Evolutionary conservation across 176 grass and related monocot species (phyloP).

Genomic region (Eleusine coracana): DNA sequence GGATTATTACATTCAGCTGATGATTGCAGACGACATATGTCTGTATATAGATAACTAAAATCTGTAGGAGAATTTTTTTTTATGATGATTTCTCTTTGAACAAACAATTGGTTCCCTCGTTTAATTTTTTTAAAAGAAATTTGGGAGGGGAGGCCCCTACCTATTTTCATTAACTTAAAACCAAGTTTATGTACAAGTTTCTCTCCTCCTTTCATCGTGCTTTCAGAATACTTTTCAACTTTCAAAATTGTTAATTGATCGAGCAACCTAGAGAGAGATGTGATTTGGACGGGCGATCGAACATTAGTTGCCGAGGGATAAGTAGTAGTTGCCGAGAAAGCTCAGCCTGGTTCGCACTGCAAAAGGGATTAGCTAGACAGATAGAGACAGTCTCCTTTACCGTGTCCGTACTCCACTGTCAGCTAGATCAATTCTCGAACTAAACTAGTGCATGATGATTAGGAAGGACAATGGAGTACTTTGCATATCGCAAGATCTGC

Average conservation of each 20-base stretch:
- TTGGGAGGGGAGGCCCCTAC: too few species aligned
- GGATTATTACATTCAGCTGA: conserved; percentile 3
- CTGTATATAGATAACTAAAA: background rate
- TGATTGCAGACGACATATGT: background rate
- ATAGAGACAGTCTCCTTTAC: background rate
- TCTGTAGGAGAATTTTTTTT: background rate
- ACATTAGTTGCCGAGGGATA: background rate
- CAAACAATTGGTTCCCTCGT: background rate
- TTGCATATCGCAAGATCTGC: background rate
- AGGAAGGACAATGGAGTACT: conserved; percentile 7
- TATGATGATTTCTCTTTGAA: background rate
- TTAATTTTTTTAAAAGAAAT: too few species aligned
- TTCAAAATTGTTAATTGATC: background rate
- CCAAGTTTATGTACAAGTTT: too few species aligned
- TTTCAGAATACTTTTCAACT: background rate
- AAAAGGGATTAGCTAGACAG: background rate
- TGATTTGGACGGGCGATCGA: conserved; percentile 13
- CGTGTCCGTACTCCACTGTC: conserved; percentile 7
- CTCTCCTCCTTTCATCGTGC: too few species aligned
- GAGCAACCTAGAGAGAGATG: conserved; percentile 7
- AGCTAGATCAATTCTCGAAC: background rate
- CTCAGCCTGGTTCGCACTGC: conserved; percentile 7
- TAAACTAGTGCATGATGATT: background rate
- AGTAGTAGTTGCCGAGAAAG: background rate
- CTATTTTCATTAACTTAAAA: too few species aligned